These are phyloP conservation scores for Eragrostis curvula DNA, from an alignment of 176 grass and related monocot genomes.

Conservation along the genomic window DNA sequence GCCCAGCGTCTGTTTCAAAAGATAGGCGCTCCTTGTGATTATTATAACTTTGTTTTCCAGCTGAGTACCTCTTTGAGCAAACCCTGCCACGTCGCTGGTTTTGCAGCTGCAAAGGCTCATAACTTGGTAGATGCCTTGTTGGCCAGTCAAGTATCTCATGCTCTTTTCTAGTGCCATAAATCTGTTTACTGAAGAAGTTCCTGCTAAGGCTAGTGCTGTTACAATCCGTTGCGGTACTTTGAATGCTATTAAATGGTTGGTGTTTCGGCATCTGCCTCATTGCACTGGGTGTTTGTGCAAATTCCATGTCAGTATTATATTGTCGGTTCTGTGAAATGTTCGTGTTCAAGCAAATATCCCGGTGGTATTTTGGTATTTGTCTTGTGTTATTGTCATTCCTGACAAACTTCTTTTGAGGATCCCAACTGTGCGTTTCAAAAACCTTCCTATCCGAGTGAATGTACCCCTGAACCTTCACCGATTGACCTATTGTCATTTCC, in stretches of 20 bases:
- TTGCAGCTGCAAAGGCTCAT: conserved; percentile 28
- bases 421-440: conserved; percentile 26
- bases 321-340: conserved; percentile 11
- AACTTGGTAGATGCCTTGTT: conserved; percentile 2
- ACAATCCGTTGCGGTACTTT: conserved; percentile 16
- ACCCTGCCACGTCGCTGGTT: conserved; percentile 11
- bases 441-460: conserved; percentile 16
- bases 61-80: conserved; percentile 33
- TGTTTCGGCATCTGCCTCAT: conserved; percentile 2
- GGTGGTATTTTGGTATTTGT: conserved; percentile 9
- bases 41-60: conserved; percentile 29
- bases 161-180: conserved; percentile 1
- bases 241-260: conserved; percentile 19
- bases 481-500: conserved; percentile 19
- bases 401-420: conserved; percentile 24
- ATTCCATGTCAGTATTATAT: conserved; percentile 25
- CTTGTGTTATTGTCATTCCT: conserved; percentile 9
- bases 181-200: conserved; percentile 26
- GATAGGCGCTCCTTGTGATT: conserved; percentile 19
- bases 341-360: conserved; percentile 39
- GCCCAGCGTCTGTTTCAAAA: conserved; percentile 18
- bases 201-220: not conserved
- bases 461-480: conserved; percentile 18
- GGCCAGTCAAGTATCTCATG: not conserved
- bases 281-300: conserved; percentile 5